Evolutionary conservation across 345 rosid species (phyloP), one percentile per base, ranked within the genome.

Genomic region (Populus nigra): DNA sequence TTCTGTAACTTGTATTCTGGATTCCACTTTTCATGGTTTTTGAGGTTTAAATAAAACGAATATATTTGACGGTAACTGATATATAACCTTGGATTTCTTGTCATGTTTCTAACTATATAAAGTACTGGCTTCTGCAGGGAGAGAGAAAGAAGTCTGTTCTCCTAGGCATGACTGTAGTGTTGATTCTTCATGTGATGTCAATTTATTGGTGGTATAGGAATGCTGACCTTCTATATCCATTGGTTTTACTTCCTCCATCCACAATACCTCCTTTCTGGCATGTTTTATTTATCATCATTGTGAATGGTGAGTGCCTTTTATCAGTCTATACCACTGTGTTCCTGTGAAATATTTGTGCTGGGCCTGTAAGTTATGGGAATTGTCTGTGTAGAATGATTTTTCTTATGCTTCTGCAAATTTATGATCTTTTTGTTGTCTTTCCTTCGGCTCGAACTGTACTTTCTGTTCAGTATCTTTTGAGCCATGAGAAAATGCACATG

Each of bases 221-320:
- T n/a, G 89, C 87, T 73, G 86, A 88, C 71, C 79, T 88, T 69
- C 73, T 89, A 73, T 86, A 86, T 69, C 89, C 91, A 17, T 77
- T 90, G 50, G 65, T 87, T 55, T 74, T 90, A 84, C 83, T 90
- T 81, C 92, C 92, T 80, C 90, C 92, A 25, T 85, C 78, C 72
- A 55, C 79, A 49, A 78, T 84, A 23, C 92, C 90, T 49, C 90
- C 87, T 63, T 90, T 89, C 73, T 89, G 94, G 94, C 90, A 88
- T 45, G 90, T 90, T 18, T 36, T 90, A 36, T 89, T 90, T 68
- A 80, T 86, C 81, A 85, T 88, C 72, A 38, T 86, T 81, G 87
- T 89, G 27, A 90, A 90, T 69, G 94, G 92, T 89, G 77, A 62
- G 88, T 43, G 5, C 33, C 53, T 7, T 3, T 35, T 33, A 1